Conservation (phyloP, 129 eudicot genomes). For the Gnaphalium uliginosum region DNA sequence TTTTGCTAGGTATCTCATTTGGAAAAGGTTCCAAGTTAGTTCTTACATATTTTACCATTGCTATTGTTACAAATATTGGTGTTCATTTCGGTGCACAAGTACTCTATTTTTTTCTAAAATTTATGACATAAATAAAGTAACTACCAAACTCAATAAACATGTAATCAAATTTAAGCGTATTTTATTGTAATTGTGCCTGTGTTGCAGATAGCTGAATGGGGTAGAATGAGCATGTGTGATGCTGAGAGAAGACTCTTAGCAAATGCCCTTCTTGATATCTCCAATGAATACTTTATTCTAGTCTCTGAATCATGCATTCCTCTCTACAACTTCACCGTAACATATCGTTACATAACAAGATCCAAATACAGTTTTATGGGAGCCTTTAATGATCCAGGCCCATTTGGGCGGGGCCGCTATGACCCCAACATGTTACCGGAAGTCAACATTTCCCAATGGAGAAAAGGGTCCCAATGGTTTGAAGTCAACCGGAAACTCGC, state of each 20-base stretch:
- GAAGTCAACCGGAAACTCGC: slow-evolving; percentile 86
- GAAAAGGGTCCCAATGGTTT: slow-evolving; percentile 97
- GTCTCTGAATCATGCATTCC: slow-evolving; percentile 98
- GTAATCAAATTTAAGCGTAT: not conserved
- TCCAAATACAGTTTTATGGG: slow-evolving; percentile 89
- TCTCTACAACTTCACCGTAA: slow-evolving; percentile 64
- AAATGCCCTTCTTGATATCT: slow-evolving; percentile 78
- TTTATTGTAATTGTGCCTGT: not conserved
- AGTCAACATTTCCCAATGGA: slow-evolving; percentile 77
- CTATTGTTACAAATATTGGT: too few relatives aligned
- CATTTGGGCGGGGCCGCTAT: slow-evolving; percentile 91
- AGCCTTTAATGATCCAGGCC: slow-evolving; percentile 87
- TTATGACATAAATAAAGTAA: too few relatives aligned
- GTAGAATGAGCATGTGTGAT: slow-evolving; percentile 92
- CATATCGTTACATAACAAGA: slow-evolving; percentile 54
- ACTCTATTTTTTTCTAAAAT: too few relatives aligned
- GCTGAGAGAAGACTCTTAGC: slow-evolving; percentile 94
- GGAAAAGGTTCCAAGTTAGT: too few relatives aligned
- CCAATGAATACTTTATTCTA: slow-evolving; percentile 80
- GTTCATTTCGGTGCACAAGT: too few relatives aligned
- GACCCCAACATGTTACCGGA: slow-evolving; percentile 73
- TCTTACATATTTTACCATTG: too few relatives aligned
- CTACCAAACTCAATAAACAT: not conserved
- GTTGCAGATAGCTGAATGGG: slow-evolving; percentile 82
- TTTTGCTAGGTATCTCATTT: too few relatives aligned